These are phyloP conservation scores for Pichia deserticola DNA, from an alignment of 805 yeast genomes.

Conservation along the genomic window DNA sequence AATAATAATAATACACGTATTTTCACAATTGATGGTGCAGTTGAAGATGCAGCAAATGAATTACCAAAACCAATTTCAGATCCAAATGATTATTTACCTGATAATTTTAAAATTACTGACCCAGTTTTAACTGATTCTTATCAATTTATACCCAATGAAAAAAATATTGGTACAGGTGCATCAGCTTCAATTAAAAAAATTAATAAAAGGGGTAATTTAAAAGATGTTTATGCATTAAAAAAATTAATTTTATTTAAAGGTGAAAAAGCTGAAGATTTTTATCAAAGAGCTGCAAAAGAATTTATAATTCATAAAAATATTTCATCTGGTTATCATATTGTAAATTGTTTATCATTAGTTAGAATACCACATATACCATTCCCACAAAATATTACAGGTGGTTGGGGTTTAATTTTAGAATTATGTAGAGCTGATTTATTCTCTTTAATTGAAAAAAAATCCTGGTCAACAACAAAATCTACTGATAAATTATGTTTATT, in stretches of 20 bases:
- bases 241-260: conserved; percentile 54
- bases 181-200: conserved; percentile 60
- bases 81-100: conserved; percentile 64
- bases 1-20: conserved; percentile 25
- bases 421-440: conserved; percentile 56
- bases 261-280: conserved; percentile 68
- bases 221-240: conserved; percentile 57
- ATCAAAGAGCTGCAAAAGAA: conserved; percentile 63
- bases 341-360: conserved; percentile 48
- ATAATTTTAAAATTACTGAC: conserved; percentile 43
- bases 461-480: conserved; percentile 48
- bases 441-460: conserved; percentile 47
- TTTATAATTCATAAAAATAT: conserved; percentile 55
- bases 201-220: conserved; percentile 23
- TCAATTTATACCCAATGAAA: conserved; percentile 37
- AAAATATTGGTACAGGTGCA: conserved; percentile 67
- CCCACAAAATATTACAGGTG: conserved; percentile 46
- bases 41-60: conserved; percentile 36
- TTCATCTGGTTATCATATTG: conserved; percentile 53
- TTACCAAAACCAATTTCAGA: conserved; percentile 61
- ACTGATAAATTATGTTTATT: conserved; percentile 61
- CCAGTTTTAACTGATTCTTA: conserved; percentile 52
- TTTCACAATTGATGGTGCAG: conserved; percentile 8
- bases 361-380: conserved; percentile 56
- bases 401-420: conserved; percentile 78